phyloP scores from a whole-genome alignment of 1,284 basidiomycete species.

The Apiotrichum gracile region DNA sequence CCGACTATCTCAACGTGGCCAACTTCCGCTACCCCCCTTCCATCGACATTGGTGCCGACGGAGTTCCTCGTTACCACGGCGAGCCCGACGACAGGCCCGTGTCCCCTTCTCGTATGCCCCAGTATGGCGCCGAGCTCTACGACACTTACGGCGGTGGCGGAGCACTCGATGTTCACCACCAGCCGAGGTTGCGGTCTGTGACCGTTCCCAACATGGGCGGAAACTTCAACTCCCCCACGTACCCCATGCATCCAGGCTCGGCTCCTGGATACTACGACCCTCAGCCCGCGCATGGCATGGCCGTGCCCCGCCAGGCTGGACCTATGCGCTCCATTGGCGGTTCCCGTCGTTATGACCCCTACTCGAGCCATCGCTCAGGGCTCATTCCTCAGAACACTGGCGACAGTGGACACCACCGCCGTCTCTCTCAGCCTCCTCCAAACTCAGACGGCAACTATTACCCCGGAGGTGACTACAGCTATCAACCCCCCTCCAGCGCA shows the following conservation, averaged over 20 bases:
- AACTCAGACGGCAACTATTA: slow-evolving; percentile 8
- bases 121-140: slow-evolving; percentile 11
- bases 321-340: slow-evolving; percentile 6
- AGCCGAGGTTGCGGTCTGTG: slow-evolving; percentile 11
- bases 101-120: slow-evolving; percentile 6
- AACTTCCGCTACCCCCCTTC: slow-evolving; percentile 86
- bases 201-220: slow-evolving; percentile 3
- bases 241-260: slow-evolving; percentile 7
- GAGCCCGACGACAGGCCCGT: slow-evolving; percentile 18
- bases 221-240: neutral
- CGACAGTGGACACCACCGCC: slow-evolving; percentile 12
- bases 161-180: slow-evolving; percentile 10
- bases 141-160: slow-evolving; percentile 7
- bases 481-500: slow-evolving; percentile 19
- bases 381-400: neutral
- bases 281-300: slow-evolving; percentile 1
- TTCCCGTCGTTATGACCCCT: slow-evolving; percentile 17
- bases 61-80: slow-evolving; percentile 64
- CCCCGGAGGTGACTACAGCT: slow-evolving; percentile 13
- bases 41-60: slow-evolving; percentile 75
- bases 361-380: neutral
- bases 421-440: slow-evolving; percentile 13
- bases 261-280: slow-evolving; percentile 10
- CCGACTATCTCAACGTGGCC: slow-evolving; percentile 81
- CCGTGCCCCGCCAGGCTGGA: slow-evolving; percentile 2